Evolutionary conservation across 73 alveolate genomes (phyloP), one percentile per base, ranked within the genome.

Genomic region (Tetrahymena borealis): DNA sequence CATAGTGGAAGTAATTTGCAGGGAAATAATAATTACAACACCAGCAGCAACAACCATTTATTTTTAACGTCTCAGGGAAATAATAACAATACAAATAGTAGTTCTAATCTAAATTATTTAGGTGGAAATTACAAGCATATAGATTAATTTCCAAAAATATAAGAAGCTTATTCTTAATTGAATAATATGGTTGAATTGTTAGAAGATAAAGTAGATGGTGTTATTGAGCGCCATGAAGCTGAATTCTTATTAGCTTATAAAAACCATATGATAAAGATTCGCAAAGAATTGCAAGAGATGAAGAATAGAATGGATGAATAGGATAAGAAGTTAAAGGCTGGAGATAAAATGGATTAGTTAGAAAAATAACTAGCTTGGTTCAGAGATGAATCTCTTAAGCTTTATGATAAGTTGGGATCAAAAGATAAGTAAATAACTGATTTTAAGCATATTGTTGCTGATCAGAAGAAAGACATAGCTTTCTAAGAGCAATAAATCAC

Each of bases 191-290:
- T 60, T 15, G 85, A 60, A n/a, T 60, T 60, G n/a, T 60, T 60
- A 60, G 85, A 60, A 20, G 85, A 60, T 24, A 60, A 60, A 15
- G 85, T 60, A 24, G 85, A 60, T 20, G 85, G 85, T 10, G 85
- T 60, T 2, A 60, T 60, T 20, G 85, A 60, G 28, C 85, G 85
- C 16, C 85, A 91, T 91, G 40, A 91, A 91, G 94, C 94, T 13
- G 94, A 91, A 33, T 91, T 91, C 38, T 36, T 91, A 31, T 37
- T 33, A 9, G 94, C 94, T 5, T 91, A 91, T 24, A 77, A 91
- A 91, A 91, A 32, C 32, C 94, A 91, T 18, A 91, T 91, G 94
- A 77, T 77, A 32, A 91, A 91, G 33, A 91, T 91, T 18, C 38
- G 90, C n/a, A 90, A 60, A 12, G 94, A 91, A 91, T 77, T 91